These are phyloP conservation scores for Candida stauntonica DNA, from an alignment of 805 yeast species.

Conservation along the genomic window DNA sequence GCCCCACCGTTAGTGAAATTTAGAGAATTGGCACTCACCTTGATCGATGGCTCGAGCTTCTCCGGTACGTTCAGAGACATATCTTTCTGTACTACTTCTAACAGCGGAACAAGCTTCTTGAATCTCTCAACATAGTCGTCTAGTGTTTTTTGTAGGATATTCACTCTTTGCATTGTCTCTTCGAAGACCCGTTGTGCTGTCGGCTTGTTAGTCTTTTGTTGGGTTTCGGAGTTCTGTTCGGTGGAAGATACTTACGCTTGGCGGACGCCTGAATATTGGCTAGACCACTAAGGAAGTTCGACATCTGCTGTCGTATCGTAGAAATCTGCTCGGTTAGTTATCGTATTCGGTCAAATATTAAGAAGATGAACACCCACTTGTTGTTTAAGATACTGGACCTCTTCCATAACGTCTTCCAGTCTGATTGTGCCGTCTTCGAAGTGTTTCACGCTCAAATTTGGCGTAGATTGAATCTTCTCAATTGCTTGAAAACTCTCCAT, in stretches of 20 bases:
- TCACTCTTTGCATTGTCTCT: conserved; percentile 32
- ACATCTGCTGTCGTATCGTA: conserved; percentile 37
- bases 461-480: conserved; percentile 25
- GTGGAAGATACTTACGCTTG: conserved; percentile 19
- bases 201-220: conserved; percentile 2
- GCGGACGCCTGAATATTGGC: conserved; percentile 36
- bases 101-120: conserved; percentile 41
- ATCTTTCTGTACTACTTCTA: conserved; percentile 42
- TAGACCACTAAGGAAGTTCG: conserved; percentile 31
- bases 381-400: conserved; percentile 32
- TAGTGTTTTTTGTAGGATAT: conserved; percentile 34
- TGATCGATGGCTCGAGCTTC: conserved; percentile 72
- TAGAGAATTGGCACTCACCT: too few relatives aligned
- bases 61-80: conserved; percentile 49
- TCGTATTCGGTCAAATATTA: too few relatives aligned
- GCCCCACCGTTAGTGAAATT: too few relatives aligned
- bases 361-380: too few relatives aligned
- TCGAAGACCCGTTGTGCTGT: conserved; percentile 27
- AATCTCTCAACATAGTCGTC: conserved; percentile 44
- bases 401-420: conserved; percentile 32
- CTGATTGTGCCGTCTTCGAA: conserved; percentile 37
- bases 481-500: conserved; percentile 29
- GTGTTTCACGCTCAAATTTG: conserved; percentile 33
- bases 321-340: conserved; percentile 18
- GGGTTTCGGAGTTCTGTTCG: background rate